These are phyloP conservation scores for Cornus suecica DNA, from an alignment of 148 eudicot species.

Conservation along the genomic window DNA sequence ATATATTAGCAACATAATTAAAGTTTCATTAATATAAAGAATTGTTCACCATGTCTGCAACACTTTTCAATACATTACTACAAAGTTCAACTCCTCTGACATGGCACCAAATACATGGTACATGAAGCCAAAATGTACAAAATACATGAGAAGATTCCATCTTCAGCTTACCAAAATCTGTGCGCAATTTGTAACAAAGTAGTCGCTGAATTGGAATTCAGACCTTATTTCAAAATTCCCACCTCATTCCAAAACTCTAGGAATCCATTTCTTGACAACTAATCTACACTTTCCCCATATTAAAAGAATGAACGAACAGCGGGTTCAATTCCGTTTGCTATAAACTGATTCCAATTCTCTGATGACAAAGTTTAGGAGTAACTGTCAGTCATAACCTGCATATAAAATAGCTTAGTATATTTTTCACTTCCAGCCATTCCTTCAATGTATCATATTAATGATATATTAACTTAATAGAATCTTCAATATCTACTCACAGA, in stretches of 20 bases:
- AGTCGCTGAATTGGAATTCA: not conserved
- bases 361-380: not conserved
- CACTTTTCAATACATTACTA: constrained; percentile 7
- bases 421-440: not conserved
- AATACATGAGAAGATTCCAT: not conserved
- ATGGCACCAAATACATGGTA: constrained; percentile 1
- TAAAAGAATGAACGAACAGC: not conserved
- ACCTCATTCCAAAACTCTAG: not conserved
- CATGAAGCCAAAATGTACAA: constrained; percentile 11
- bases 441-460: not conserved
- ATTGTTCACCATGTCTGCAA: not conserved
- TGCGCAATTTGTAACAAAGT: not conserved
- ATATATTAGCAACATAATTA: not conserved
- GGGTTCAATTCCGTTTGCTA: not conserved
- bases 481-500: constrained; percentile 20
- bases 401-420: not conserved
- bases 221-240: not conserved
- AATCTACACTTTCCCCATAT: not conserved
- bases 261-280: not conserved
- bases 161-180: constrained; percentile 15
- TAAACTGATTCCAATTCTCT: constrained; percentile 10
- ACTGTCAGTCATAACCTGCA: constrained; percentile 28
- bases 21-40: constrained; percentile 6
- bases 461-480: not conserved
- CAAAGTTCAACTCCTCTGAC: constrained; percentile 2